These are phyloP conservation scores for Pythium guiyangense DNA, from an alignment of 352 stramenopile species.

Conservation along the genomic window DNA sequence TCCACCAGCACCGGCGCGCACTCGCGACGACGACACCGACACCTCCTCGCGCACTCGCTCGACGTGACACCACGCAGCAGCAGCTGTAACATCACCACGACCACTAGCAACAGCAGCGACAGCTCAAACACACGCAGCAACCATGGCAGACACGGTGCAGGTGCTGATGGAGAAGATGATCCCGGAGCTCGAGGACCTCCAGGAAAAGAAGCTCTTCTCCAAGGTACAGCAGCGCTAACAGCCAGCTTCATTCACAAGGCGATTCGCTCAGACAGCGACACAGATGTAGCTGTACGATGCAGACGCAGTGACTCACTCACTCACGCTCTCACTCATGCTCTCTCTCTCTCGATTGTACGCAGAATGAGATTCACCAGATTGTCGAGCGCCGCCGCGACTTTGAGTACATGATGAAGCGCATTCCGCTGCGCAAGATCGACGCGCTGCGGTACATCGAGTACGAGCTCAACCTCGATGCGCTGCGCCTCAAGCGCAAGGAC, in stretches of 20 bases:
- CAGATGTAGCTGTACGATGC: not conserved
- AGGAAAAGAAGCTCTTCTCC: conserved; percentile 83
- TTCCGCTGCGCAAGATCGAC: conserved; percentile 89
- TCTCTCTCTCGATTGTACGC: not conserved
- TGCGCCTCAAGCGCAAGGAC: conserved; percentile 82
- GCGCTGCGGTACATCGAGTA: conserved; percentile 93
- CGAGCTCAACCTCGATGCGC: conserved; percentile 89
- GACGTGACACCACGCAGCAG: not conserved
- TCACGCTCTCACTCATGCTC: not conserved
- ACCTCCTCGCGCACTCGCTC: not conserved
- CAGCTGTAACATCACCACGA: not conserved
- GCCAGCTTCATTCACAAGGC: too few relatives aligned
- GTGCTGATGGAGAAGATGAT: conserved; percentile 93
- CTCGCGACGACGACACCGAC: not conserved
- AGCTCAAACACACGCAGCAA: conserved; percentile 9
- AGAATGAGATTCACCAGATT: conserved; percentile 89
- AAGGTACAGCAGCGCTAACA: conserved; percentile 7
- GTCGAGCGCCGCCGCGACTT: conserved; percentile 87
- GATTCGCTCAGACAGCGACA: conserved; percentile 1
- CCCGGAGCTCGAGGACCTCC: conserved; percentile 91
- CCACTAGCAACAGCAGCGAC: conserved; percentile 1
- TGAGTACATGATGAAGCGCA: conserved; percentile 90
- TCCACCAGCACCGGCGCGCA: conserved; percentile 1
- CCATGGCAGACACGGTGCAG: conserved; percentile 92
- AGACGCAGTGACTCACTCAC: not conserved